Conservation (phyloP, 1,284 basidiomycete genomes). For the Apiotrichum sp. region DNA sequence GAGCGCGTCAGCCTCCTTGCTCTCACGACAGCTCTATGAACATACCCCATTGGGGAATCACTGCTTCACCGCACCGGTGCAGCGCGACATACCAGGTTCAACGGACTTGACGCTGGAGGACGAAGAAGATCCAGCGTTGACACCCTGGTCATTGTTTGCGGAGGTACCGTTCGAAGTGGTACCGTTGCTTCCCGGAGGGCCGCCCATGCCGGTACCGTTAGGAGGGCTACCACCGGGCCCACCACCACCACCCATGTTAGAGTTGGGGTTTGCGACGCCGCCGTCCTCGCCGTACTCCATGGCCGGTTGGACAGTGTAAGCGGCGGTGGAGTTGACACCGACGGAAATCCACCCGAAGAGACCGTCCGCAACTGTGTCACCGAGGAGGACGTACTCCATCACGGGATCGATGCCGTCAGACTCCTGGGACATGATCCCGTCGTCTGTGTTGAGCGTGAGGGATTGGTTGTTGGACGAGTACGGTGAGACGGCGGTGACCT, state of each 20-base stretch:
- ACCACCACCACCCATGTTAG: background rate
- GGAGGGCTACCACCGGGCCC: too few relatives aligned
- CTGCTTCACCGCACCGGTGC: too few relatives aligned
- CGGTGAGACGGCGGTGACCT: constrained; percentile 42
- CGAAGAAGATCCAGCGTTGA: too few relatives aligned
- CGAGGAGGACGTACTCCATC: constrained; percentile 20
- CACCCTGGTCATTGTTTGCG: too few relatives aligned
- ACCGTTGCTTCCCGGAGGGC: background rate
- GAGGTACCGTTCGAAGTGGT: background rate
- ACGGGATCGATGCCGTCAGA: constrained; percentile 19
- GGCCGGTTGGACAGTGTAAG: constrained; percentile 7
- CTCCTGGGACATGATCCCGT: constrained; percentile 14
- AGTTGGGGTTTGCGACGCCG: constrained; percentile 12
- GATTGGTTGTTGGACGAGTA: constrained; percentile 40
- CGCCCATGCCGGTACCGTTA: background rate
- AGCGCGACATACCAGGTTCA: too few relatives aligned
- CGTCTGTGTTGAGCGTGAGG: constrained; percentile 11
- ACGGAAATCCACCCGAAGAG: constrained; percentile 21
- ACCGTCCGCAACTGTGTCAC: constrained; percentile 16
- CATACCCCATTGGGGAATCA: too few relatives aligned
- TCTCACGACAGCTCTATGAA: too few relatives aligned
- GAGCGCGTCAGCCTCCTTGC: too few relatives aligned
- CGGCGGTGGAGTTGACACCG: constrained; percentile 14
- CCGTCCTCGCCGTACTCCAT: constrained; percentile 8
- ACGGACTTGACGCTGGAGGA: too few relatives aligned